A percentile compares a stretch with the other conserved stretches of the same genome.
These are phyloP conservation scores for Lachancea waltii DNA, from an alignment of 805 yeast genomes.

Conservation along the genomic window DNA sequence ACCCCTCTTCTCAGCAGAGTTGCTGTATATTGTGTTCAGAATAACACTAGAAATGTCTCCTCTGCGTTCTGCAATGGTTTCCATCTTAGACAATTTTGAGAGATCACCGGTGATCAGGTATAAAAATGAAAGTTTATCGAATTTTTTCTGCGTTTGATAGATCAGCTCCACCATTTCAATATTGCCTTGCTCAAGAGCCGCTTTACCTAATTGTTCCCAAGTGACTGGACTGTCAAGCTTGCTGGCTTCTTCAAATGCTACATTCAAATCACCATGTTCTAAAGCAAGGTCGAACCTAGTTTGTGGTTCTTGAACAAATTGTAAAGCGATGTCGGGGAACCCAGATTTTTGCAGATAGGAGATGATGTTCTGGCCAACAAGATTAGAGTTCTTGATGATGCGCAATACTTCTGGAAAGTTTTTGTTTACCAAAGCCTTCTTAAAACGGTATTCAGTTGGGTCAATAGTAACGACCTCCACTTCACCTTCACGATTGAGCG, in stretches of 20 bases:
- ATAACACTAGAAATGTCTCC: conserved; percentile 73
- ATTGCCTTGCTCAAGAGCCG: conserved; percentile 88
- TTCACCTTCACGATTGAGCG: conserved; percentile 79
- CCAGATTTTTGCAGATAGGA: conserved; percentile 93
- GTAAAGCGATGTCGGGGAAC: conserved; percentile 94
- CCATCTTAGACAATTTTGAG: conserved; percentile 74
- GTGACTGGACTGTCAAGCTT: conserved; percentile 57
- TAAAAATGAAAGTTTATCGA: conserved; percentile 85
- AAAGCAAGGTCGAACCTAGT: conserved; percentile 92
- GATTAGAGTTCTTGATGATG: conserved; percentile 77
- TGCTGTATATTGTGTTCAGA: conserved; percentile 73
- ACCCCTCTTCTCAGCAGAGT: conserved; percentile 69
- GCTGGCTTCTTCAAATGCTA: conserved; percentile 86
- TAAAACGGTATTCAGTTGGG: conserved; percentile 96
- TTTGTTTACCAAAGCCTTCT: conserved; percentile 82
- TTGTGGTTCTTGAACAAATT: conserved; percentile 94
- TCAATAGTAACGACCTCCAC: conserved; percentile 76
- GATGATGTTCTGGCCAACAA: conserved; percentile 96
- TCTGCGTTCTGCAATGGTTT: conserved; percentile 81
- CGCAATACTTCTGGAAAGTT: conserved; percentile 89
- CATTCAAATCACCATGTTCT: conserved; percentile 82
- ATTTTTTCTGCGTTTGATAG: conserved; percentile 77
- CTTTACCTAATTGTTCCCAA: conserved; percentile 81
- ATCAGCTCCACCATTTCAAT: conserved; percentile 77
- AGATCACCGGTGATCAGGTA: conserved; percentile 80